Conservation (phyloP, 2,329 filamentous ascomycete genomes). For the Remersonia thermophila region DNA sequence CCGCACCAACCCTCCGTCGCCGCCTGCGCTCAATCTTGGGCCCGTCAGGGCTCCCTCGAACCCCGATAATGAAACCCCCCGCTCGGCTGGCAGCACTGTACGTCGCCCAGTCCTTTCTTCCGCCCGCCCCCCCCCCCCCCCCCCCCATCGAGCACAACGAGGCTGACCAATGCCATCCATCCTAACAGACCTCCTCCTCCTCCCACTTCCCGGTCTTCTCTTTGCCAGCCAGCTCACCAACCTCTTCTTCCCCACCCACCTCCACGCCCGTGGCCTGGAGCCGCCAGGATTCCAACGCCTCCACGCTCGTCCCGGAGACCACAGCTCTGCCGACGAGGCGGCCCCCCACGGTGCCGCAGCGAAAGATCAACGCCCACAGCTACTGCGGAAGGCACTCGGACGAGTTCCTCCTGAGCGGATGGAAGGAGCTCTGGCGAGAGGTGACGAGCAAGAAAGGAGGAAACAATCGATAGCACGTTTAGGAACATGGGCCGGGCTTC, state of each 20-base stretch:
- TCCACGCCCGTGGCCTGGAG: slow-evolving; percentile 2
- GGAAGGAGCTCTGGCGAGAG: slow-evolving; percentile 32
- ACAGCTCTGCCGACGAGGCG: too few species aligned
- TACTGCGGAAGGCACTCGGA: slow-evolving; percentile 43
- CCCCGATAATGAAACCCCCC: slow-evolving; percentile 1
- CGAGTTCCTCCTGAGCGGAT: slow-evolving; percentile 39
- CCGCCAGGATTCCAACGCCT: neutral
- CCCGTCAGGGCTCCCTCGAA: slow-evolving; percentile 7
- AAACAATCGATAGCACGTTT: too few species aligned
- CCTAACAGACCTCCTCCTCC: slow-evolving; percentile 1
- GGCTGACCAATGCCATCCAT: too few species aligned
- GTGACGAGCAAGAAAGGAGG: too few species aligned
- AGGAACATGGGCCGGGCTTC: too few species aligned
- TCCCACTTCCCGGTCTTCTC: slow-evolving; percentile 1
- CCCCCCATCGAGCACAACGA: neutral
- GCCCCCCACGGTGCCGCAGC: slow-evolving; percentile 3
- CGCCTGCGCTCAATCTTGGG: slow-evolving; percentile 4
- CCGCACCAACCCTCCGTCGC: neutral
- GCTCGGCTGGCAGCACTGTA: slow-evolving; percentile 6
- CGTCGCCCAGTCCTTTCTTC: neutral
- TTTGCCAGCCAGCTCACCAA: slow-evolving; percentile 1
- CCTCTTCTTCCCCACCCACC: neutral
- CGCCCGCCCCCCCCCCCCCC: neutral
- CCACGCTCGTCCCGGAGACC: slow-evolving; percentile 3
- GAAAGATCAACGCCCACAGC: slow-evolving; percentile 36